A percentile compares a stretch with the other conserved stretches of the same genome.
phyloP scores from a whole-genome alignment of 169 alveolate species.

The Babesia bovis region DNA sequence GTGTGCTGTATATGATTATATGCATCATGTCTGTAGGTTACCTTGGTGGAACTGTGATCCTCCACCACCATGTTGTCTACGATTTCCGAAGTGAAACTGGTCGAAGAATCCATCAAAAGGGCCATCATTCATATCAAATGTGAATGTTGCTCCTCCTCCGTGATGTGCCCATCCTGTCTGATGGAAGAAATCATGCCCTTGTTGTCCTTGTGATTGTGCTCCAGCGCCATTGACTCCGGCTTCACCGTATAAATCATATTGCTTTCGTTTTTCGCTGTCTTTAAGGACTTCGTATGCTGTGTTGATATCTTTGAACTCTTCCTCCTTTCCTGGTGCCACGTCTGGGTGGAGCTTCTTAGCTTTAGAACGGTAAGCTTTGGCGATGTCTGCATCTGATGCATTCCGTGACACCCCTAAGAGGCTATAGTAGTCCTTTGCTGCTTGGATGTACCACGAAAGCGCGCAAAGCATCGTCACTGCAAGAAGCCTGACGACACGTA shows the following conservation, averaged over 20 bases:
- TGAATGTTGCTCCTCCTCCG: constrained; percentile 57
- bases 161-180: constrained; percentile 62
- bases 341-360: constrained; percentile 91
- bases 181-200: constrained; percentile 33
- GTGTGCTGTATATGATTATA: constrained; percentile 59
- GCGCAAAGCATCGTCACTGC: background rate
- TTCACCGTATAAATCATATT: constrained; percentile 91
- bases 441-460: background rate
- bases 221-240: constrained; percentile 83
- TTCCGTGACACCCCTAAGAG: constrained; percentile 83
- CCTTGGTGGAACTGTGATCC: constrained; percentile 7
- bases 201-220: constrained; percentile 59
- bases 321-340: constrained; percentile 84
- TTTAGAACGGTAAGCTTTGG: constrained; percentile 90
- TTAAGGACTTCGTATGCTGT: constrained; percentile 92
- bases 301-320: constrained; percentile 86
- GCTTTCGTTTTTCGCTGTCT: constrained; percentile 87
- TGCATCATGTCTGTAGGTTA: background rate
- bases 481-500: background rate
- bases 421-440: constrained; percentile 77
- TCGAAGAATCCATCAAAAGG: constrained; percentile 80
- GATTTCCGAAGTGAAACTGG: constrained; percentile 69
- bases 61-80: constrained; percentile 30
- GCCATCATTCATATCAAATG: constrained; percentile 79
- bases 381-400: constrained; percentile 86